phyloP scores from a whole-genome alignment of 768 basidiomycete species.

The Russula sp. region DNA sequence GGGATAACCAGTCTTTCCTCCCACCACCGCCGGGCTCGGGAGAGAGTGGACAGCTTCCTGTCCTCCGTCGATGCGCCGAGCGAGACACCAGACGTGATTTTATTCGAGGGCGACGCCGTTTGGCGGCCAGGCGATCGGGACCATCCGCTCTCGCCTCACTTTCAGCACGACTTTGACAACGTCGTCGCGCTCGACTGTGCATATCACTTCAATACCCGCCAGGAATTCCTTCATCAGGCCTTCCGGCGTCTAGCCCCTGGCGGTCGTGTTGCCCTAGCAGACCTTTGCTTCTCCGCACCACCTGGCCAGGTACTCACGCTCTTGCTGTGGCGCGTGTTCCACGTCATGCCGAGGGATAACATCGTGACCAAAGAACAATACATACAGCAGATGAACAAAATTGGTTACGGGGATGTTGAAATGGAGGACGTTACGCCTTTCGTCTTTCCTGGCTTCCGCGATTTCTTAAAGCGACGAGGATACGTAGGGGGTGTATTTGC shows the following conservation, averaged over 20 bases:
- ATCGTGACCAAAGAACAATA: conserved; percentile 44
- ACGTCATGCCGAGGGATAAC: conserved; percentile 44
- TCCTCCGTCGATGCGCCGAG: conserved; percentile 8
- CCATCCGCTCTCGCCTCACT: conserved; percentile 39
- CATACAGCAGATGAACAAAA: conserved; percentile 35
- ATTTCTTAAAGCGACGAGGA: conserved; percentile 43
- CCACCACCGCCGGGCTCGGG: conserved; percentile 44
- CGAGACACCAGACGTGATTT: conserved; percentile 31
- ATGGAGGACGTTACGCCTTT: conserved; percentile 51
- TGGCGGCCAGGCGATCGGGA: conserved; percentile 33
- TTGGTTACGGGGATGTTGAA: conserved; percentile 50
- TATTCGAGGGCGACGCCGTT: conserved; percentile 50
- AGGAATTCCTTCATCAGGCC: conserved; percentile 46
- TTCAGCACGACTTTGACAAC: conserved; percentile 35
- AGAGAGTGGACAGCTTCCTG: conserved; percentile 32
- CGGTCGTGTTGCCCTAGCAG: conserved; percentile 53
- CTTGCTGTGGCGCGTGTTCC: conserved; percentile 31
- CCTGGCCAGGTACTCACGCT: conserved; percentile 24
- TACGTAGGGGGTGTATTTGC: conserved; percentile 42
- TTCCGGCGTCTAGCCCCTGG: conserved; percentile 41
- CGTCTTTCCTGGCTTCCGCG: conserved; percentile 53
- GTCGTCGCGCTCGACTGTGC: conserved; percentile 64
- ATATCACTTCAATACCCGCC: conserved; percentile 57
- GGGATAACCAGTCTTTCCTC: conserved; percentile 52
- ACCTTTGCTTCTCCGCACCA: conserved; percentile 46